Evolutionary conservation across 2,329 filamentous ascomycete species (phyloP), one percentile per base, ranked within the genome.

Genomic region (Leptographium galeiforme): DNA sequence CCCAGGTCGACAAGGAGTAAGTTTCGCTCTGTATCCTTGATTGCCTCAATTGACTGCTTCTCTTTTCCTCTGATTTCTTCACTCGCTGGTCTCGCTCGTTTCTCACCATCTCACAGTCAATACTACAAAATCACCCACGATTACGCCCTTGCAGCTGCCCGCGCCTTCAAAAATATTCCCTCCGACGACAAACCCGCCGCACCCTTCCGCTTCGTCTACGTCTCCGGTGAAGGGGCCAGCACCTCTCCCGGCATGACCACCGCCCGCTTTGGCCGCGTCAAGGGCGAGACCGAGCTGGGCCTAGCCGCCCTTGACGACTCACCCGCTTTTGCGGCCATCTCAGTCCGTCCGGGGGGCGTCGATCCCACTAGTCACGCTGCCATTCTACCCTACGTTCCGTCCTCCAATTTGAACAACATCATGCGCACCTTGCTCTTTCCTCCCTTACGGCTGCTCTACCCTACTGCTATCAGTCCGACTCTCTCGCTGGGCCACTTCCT

Each of bases 61-160:
- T n/a, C 13, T 8, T 46, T 8, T 46, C 13, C 14, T 16, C 30
- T 11, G 40, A n/a, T n/a, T n/a, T n/a, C n/a, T n/a, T n/a, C n/a
- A n/a, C 18, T 30, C 18, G 14, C 39, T 45, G 13, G n/a, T 6
- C 30, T 19, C 12, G 19, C 39, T 43, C 32, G 19, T 47, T 38
- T 38, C 18, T 4, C n/a, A 47, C 25, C 5, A 19, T n/a, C 30
- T 33, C 12, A 55, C 53, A 73, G 73, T 12, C 75, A 85, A 51
- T 89, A 89, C 62, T 68, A 79, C 48, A 74, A 75, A 51, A 85
- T 89, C 63, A 89, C 85, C 1, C 73, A 79, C 56, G 76, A 81
- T 62, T 88, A 81, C 62, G 66, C 85, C 1, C 63, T 88, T 1
- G 76, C 73, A 2, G 51, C 50, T 38, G 41, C 19, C 13, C 41